These are phyloP conservation scores for Phialocephala subalpina DNA, from an alignment of 2,329 filamentous ascomycete species.

Conservation along the genomic window DNA sequence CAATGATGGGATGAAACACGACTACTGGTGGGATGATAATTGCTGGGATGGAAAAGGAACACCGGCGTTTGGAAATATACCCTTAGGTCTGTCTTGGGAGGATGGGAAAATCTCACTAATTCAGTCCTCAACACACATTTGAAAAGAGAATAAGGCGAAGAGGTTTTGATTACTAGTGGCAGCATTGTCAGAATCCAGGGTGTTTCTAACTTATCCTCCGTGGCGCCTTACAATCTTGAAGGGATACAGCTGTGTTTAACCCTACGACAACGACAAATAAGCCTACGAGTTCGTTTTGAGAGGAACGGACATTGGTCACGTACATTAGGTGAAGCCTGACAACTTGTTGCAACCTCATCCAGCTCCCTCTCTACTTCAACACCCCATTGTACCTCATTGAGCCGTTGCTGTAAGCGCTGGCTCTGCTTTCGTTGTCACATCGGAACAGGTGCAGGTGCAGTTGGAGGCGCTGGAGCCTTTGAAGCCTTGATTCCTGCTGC, in stretches of 20 bases:
- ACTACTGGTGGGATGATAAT: no score
- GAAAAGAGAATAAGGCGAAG: background rate
- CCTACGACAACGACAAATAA: no score
- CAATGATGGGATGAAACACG: no score
- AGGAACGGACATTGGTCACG: no score
- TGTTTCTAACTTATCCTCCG: no score
- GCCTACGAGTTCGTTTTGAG: no score
- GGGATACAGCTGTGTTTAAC: no score
- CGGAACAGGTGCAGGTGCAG: constrained; percentile 15
- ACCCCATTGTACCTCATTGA: constrained; percentile 26
- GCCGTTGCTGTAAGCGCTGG: constrained; percentile 21
- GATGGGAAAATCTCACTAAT: background rate
- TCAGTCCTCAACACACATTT: background rate
- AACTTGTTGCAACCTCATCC: constrained; percentile 21
- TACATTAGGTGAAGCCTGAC: background rate
- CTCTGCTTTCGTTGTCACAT: constrained; percentile 32
- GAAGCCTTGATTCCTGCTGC: background rate
- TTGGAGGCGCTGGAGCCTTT: constrained; percentile 4
- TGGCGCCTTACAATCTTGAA: no score
- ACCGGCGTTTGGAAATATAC: constrained; percentile 22
- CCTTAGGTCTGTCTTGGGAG: background rate
- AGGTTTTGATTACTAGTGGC: background rate
- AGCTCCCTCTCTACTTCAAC: constrained; percentile 27
- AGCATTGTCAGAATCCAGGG: background rate
- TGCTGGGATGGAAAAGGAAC: no score